Conservation (phyloP, 345 rosid species). For the Syzygium grande region DNA sequence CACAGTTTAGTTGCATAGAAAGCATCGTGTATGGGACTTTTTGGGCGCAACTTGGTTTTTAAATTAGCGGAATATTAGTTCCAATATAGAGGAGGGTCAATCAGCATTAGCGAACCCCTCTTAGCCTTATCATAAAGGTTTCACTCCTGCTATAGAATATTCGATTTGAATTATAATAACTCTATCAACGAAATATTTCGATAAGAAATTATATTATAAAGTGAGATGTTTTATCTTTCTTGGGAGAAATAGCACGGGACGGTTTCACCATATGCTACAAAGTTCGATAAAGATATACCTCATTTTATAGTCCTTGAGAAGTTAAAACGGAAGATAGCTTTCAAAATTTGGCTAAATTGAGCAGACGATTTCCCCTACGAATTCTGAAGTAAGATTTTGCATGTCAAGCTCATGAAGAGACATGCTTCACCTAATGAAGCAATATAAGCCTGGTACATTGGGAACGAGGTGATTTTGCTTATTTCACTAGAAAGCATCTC, state of each 20-base stretch:
- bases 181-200: rapidly evolving
- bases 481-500: background rate
- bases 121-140: background rate
- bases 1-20: background rate
- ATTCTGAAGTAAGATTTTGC: background rate
- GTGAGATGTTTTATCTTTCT: too few relatives aligned
- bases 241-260: background rate
- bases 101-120: background rate
- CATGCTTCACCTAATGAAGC: background rate
- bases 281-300: background rate
- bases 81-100: background rate
- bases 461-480: background rate
- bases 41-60: background rate
- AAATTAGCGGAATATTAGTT: background rate
- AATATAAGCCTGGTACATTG: background rate
- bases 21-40: background rate
- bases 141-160: background rate
- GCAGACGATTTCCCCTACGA: background rate
- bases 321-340: background rate
- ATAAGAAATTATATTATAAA: background rate
- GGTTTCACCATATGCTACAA: background rate
- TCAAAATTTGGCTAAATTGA: background rate
- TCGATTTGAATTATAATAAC: background rate
- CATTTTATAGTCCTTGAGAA: background rate
- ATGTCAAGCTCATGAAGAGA: background rate